Evolutionary conservation across 2,329 filamentous ascomycete genomes (phyloP).

Genomic region (Paecilomyces sp.): DNA sequence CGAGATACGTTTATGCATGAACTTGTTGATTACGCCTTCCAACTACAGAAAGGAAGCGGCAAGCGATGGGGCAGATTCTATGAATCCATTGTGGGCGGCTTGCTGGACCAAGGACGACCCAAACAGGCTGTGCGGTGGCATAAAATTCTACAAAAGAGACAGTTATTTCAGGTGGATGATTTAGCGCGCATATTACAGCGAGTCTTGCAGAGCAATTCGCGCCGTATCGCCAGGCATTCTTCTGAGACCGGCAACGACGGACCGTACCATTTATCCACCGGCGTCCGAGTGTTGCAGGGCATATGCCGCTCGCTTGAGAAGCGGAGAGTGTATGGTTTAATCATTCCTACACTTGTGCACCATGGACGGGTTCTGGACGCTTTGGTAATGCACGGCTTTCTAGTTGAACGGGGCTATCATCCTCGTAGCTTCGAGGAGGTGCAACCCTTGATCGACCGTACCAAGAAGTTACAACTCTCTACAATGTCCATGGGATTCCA

Average conservation of each 20-base stretch:
- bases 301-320: constrained; percentile 34
- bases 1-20: constrained; percentile 25
- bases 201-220: constrained; percentile 16
- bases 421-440: constrained; percentile 32
- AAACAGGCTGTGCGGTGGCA: constrained; percentile 31
- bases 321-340: constrained; percentile 36
- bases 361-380: constrained; percentile 31
- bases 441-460: constrained; percentile 33
- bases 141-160: constrained; percentile 24
- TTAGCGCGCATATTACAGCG: constrained; percentile 21
- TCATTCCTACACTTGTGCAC: constrained; percentile 35
- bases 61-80: constrained; percentile 30
- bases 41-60: constrained; percentile 32
- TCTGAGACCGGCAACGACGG: constrained; percentile 2
- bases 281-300: constrained; percentile 29
- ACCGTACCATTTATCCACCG: constrained; percentile 9
- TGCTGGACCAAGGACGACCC: constrained; percentile 21
- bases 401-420: constrained; percentile 35
- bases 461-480: constrained; percentile 22
- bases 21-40: constrained; percentile 29
- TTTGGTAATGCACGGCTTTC: constrained; percentile 40
- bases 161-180: constrained; percentile 26
- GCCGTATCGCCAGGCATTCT: constrained; percentile 11
- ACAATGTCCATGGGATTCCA: constrained; percentile 17
- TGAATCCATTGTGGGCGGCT: constrained; percentile 29